These are phyloP conservation scores for Apiotrichum brassicae DNA, from an alignment of 1,284 basidiomycete genomes.

Conservation along the genomic window DNA sequence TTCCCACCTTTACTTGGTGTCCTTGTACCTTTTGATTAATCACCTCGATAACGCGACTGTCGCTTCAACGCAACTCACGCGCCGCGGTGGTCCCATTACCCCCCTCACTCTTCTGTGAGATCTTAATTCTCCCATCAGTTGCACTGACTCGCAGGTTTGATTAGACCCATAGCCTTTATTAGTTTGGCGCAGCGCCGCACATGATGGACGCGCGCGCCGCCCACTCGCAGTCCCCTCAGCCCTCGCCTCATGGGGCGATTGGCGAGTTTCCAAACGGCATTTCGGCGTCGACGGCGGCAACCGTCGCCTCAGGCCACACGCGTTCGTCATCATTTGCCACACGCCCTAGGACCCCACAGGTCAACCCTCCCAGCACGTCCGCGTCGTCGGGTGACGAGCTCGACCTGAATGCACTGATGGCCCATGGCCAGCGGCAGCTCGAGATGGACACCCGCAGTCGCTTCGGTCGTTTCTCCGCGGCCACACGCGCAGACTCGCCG, in stretches of 20 bases:
- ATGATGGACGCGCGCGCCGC: slow-evolving; percentile 12
- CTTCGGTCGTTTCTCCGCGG: slow-evolving; percentile 7
- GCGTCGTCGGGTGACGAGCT: slow-evolving; percentile 15
- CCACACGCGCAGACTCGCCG: slow-evolving; percentile 6
- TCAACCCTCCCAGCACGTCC: slow-evolving; percentile 3
- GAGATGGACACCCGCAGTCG: slow-evolving; percentile 19
- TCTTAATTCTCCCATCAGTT: too few relatives aligned
- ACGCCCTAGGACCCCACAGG: slow-evolving; percentile 3
- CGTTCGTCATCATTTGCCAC: slow-evolving; percentile 3
- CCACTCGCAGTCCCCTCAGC: slow-evolving; percentile 12
- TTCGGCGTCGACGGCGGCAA: neutral
- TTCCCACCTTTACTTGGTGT: too few relatives aligned
- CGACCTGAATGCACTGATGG: slow-evolving; percentile 21
- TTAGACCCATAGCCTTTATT: too few relatives aligned
- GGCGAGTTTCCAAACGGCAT: slow-evolving; percentile 13
- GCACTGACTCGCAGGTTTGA: too few relatives aligned
- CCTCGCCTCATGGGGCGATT: slow-evolving; percentile 22
- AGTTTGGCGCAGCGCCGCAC: too few relatives aligned
- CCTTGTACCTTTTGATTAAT: too few relatives aligned
- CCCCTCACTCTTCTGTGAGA: too few relatives aligned
- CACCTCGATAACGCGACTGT: too few relatives aligned
- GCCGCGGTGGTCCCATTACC: too few relatives aligned
- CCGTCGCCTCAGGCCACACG: neutral
- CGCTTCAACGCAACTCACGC: too few relatives aligned
- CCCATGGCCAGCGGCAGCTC: slow-evolving; percentile 22